Percentiles rank a stretch among this genome's conserved stretches.
Conservation (phyloP, 2,329 filamentous ascomycete species). For the Cladosporium colombiae region DNA sequence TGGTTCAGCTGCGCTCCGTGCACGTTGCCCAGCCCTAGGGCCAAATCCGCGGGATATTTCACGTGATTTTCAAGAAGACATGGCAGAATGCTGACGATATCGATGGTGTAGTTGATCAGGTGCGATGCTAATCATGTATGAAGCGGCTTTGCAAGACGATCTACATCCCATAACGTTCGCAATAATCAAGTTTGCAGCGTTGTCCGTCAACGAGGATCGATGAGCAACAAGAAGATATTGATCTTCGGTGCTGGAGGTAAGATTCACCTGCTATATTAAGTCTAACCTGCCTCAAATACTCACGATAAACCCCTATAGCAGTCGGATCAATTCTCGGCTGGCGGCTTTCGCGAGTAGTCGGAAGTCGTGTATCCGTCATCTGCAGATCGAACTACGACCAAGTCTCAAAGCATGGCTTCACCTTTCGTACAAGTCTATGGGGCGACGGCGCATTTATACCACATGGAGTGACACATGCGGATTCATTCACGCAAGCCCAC, state of each 20-base stretch:
- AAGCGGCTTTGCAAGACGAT: not conserved
- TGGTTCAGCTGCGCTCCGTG: not conserved
- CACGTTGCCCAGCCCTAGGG: not conserved
- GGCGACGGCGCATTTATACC: not conserved
- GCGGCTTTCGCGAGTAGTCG: slow-evolving; percentile 28
- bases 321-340: slow-evolving; percentile 26
- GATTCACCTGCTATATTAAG: not conserved
- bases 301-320: not conserved
- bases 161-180: not conserved
- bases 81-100: not conserved
- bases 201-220: not conserved
- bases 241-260: not conserved
- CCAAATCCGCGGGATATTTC: not conserved
- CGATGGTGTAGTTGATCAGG: not conserved
- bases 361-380: slow-evolving; percentile 27
- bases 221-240: not conserved
- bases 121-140: not conserved
- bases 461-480: not conserved
- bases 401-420: slow-evolving; percentile 24
- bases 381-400: slow-evolving; percentile 29
- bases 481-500: not conserved
- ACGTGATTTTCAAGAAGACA: not conserved
- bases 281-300: not conserved
- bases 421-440: slow-evolving; percentile 26
- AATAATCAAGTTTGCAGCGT: not conserved